Percentiles rank a stretch among this genome's conserved stretches.
Conservation (phyloP, 345 rosid species). For the Citrus inodora region DNA sequence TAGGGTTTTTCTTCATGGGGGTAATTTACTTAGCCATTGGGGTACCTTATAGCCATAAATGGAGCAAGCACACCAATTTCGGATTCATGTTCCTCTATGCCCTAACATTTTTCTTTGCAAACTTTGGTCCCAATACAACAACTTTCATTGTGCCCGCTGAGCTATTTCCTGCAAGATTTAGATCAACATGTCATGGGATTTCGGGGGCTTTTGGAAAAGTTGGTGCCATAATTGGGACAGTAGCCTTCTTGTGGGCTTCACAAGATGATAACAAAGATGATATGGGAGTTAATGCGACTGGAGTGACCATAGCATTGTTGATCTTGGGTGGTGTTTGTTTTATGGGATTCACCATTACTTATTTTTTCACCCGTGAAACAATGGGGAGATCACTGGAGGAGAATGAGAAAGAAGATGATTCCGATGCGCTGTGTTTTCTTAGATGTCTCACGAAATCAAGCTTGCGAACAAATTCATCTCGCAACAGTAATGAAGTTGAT, state of each 20-base stretch:
- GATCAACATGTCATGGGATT: constrained; percentile 81
- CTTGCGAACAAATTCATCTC: not conserved
- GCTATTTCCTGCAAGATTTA: constrained; percentile 77
- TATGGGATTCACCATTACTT: constrained; percentile 48
- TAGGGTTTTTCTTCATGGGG: constrained; percentile 65
- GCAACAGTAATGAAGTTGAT: not conserved
- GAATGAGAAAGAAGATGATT: constrained; percentile 36
- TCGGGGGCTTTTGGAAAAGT: constrained; percentile 70
- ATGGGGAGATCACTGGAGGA: constrained; percentile 74
- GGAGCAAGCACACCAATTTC: constrained; percentile 16
- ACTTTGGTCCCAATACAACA: constrained; percentile 82
- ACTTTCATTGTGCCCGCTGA: constrained; percentile 81
- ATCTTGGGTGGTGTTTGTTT: constrained; percentile 51
- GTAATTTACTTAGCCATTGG: constrained; percentile 46
- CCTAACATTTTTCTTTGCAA: constrained; percentile 67
- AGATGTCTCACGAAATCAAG: not conserved
- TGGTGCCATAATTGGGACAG: constrained; percentile 65
- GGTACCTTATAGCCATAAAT: constrained; percentile 35
- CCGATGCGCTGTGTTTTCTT: not conserved
- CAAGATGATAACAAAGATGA: not conserved
- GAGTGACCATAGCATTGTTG: constrained; percentile 38
- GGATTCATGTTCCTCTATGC: constrained; percentile 53
- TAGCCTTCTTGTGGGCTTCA: constrained; percentile 58
- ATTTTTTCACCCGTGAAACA: constrained; percentile 52
- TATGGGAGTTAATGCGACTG: constrained; percentile 8